These are phyloP conservation scores for Serendipita sp. DNA, from an alignment of 768 basidiomycete genomes.

Conservation along the genomic window DNA sequence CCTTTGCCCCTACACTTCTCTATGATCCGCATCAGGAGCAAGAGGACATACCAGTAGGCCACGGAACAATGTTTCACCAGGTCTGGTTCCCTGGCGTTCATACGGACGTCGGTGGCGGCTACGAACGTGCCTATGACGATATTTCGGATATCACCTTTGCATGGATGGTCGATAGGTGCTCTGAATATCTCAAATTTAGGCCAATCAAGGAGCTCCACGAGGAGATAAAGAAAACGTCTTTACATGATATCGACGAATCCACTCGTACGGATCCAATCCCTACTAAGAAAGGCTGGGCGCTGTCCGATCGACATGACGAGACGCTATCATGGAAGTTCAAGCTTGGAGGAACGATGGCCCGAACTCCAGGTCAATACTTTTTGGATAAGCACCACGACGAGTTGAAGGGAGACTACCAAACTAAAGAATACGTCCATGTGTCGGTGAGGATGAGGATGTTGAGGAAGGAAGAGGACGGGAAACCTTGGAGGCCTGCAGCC, in stretches of 20 bases:
- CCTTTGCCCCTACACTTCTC: constrained; percentile 17
- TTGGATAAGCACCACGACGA: not conserved
- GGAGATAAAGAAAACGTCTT: not conserved
- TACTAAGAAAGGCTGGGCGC: not conserved
- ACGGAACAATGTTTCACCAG: constrained; percentile 7
- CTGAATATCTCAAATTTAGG: not conserved
- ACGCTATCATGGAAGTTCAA: not conserved
- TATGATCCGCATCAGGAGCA: constrained; percentile 15
- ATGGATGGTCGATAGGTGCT: constrained; percentile 1
- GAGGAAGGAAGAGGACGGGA: not conserved
- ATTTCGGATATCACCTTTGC: constrained; percentile 1
- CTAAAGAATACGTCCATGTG: not conserved
- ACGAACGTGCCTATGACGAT: constrained; percentile 5
- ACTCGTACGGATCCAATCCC: not conserved
- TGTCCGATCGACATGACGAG: not conserved
- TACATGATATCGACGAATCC: not conserved
- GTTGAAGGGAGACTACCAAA: not conserved
- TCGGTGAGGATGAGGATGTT: not conserved
- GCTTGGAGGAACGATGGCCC: not conserved
- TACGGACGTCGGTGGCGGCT: constrained; percentile 14
- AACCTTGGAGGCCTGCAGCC: not conserved
- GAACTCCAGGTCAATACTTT: not conserved
- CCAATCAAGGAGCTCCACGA: not conserved
- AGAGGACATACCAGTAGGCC: not conserved
- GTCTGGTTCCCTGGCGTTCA: constrained; percentile 19